These are phyloP conservation scores for Mucuna pruriens DNA, from an alignment of 306 rosid species.

Conservation along the genomic window DNA sequence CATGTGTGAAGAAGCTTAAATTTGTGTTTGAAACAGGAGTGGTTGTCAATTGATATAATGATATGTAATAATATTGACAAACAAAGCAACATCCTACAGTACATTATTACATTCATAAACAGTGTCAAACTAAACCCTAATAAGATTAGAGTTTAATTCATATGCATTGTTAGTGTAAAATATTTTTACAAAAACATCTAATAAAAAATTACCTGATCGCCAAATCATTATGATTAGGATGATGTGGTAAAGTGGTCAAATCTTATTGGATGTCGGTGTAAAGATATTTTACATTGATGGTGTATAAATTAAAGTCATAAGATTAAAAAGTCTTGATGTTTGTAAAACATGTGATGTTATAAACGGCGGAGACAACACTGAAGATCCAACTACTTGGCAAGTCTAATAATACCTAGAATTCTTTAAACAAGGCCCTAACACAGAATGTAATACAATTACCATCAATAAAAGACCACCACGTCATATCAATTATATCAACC, in stretches of 20 bases:
- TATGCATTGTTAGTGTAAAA: too few relatives aligned
- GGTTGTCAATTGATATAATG: neutral
- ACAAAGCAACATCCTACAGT: constrained; percentile 2
- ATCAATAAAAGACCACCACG: neutral
- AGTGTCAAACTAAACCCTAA: neutral
- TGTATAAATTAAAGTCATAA: too few relatives aligned
- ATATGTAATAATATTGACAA: constrained; percentile 9
- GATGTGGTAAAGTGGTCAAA: too few relatives aligned
- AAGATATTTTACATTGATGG: too few relatives aligned
- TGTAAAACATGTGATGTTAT: neutral
- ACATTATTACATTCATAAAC: neutral
- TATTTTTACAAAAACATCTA: too few relatives aligned
- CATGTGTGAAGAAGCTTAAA: constrained; percentile 13
- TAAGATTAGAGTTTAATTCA: too few relatives aligned
- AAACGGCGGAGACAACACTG: neutral
- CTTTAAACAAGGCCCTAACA: neutral
- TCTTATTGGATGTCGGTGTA: too few relatives aligned
- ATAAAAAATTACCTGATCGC: too few relatives aligned
- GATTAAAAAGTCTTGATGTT: neutral
- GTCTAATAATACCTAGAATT: neutral
- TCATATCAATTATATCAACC: neutral
- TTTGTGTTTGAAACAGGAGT: neutral
- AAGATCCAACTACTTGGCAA: constrained; percentile 7
- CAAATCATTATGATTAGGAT: too few relatives aligned
- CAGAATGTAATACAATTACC: neutral